Percentiles rank a stretch among this genome's conserved stretches.
phyloP scores from a whole-genome alignment of 2,329 filamentous ascomycete species.

The Hypoxylon sp. region DNA sequence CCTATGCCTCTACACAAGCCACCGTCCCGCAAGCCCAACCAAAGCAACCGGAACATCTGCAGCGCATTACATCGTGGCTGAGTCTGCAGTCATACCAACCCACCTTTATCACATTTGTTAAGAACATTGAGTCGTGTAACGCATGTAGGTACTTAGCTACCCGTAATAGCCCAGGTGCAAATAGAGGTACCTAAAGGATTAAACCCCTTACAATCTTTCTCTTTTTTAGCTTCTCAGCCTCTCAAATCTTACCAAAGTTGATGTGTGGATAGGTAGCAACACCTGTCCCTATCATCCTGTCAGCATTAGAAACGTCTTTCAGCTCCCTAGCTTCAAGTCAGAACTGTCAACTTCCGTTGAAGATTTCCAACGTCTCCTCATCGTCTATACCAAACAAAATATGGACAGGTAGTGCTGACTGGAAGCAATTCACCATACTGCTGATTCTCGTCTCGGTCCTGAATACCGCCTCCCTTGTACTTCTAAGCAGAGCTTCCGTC shows the following conservation, averaged over 20 bases:
- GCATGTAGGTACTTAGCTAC: slow-evolving; percentile 1
- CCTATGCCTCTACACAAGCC: background rate
- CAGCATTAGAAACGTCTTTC: background rate
- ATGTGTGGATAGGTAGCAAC: slow-evolving; percentile 29
- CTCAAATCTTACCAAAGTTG: slow-evolving; percentile 24
- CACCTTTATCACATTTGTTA: background rate
- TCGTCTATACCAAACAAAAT: slow-evolving; percentile 2
- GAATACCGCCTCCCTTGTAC: slow-evolving; percentile 11
- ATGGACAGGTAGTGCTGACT: slow-evolving; percentile 35
- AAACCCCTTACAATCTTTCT: slow-evolving; percentile 31
- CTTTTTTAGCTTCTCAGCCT: slow-evolving; percentile 40
- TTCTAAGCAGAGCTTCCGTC: slow-evolving; percentile 16
- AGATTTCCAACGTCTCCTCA: slow-evolving; percentile 4
- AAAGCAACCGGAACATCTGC: slow-evolving; percentile 10
- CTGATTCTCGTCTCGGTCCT: slow-evolving; percentile 17
- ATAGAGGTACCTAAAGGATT: slow-evolving; percentile 17
- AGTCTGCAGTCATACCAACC: slow-evolving; percentile 18
- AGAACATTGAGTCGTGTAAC: background rate
- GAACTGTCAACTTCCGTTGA: background rate
- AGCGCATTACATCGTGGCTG: slow-evolving; percentile 34
- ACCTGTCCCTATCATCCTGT: slow-evolving; percentile 21
- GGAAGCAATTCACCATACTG: slow-evolving; percentile 16
- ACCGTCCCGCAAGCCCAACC: slow-evolving; percentile 1
- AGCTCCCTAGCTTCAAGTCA: background rate
- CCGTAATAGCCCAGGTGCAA: background rate